Base-by-base conservation (phyloP, 2,329 filamentous ascomycete species). In the Alternaria rosae region DNA sequence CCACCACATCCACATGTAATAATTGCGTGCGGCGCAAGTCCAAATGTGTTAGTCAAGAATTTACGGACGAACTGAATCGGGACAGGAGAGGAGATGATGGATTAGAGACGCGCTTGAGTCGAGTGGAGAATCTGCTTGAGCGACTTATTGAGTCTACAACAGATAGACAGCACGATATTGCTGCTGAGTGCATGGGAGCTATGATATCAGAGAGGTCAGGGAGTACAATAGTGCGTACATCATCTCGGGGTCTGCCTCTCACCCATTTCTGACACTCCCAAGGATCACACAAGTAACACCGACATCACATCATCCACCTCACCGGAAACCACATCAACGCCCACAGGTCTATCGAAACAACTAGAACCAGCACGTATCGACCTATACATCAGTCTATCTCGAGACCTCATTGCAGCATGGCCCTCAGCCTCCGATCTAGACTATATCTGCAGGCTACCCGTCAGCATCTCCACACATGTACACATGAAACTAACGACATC, bases 391-490 rank as follows among this genome's bases (percentile, higher is more conserved):
- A 55, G 56, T 5, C 17, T 82, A 7, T 76, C 73, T 6, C 64
- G 61, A 17, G 68, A 71, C 0, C 77, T 85, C 11, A 43, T 80
- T 4, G 69, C 70, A 8, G 74, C 68, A 1, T 84, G 82, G 79
- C 83, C 82, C 0, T 74, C 50, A 7, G 61, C 76, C 38, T n/a
- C 71, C 15, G 81, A 84, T 17, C 69, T 83, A 11, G 69, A 78
- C 5, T 45, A 77, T 11, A 80, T 85, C 15, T 56, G 75, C 3
- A 69, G 62, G 7, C 59, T 79, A 2, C 74, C 76, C 0, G 61
- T 77, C 11, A 68, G 70, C 12, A 62, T 71, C 1, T 79, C 80
- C 1, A 70, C 71, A 0, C 67, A 79, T 0, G 75, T 80, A 23
- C 78, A 83, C 23, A 42, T 54, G 76, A 78, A 10, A 60, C 76